Evolutionary conservation across 495 filamentous ascomycete genomes (phyloP), one percentile per base, ranked within the genome.

Genomic region (Tuber aestivum): DNA sequence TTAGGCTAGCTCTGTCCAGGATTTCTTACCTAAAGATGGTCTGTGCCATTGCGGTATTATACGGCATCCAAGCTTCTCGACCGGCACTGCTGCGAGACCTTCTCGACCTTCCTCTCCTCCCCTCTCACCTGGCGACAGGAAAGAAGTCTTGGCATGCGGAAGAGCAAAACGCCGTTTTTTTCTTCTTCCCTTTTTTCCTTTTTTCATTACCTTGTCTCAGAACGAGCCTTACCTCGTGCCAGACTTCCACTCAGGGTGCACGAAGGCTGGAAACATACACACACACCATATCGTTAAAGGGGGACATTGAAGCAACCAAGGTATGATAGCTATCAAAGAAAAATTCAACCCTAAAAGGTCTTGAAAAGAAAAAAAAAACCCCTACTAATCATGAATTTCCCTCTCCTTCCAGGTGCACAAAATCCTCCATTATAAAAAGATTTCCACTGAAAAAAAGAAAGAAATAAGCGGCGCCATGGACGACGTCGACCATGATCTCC

Each of bases 401-500:
- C 27, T 35, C 56, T 35, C 70, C 35, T 10, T 44, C 70, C 35
- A 71, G 38, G 18, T 32, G 38, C 23, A 44, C 18, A 44, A 71
- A 32, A 35, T 32, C 38, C 35, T 1, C 0, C 41, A n/a, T n/a
- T 35, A 35, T 65, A 65, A 18, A 35, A 18, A 4, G 27, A 2
- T 65, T 35, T 35, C 56, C 3, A 21, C 38, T 40, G 21, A n/a
- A n/a, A 50, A 50, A 50, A 50, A n/a, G 3, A n/a, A 65, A 65
- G 4, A 27, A 65, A 18, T 6, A 32, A 35, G 12, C 56, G 2
- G 12, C 56, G 18, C 35, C 18, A 80, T 80, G 78, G 94, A 97
- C 85, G 95, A 97, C 83, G 88, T 91, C 70, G 95, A 98, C 82
- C 89, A 87, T 38, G 95, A 97, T 81, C 89, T 99, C 41, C 88